Evolutionary conservation across 192 early-diverging fungal genomes (phyloP).

Genomic region (Gonapodya sp.): DNA sequence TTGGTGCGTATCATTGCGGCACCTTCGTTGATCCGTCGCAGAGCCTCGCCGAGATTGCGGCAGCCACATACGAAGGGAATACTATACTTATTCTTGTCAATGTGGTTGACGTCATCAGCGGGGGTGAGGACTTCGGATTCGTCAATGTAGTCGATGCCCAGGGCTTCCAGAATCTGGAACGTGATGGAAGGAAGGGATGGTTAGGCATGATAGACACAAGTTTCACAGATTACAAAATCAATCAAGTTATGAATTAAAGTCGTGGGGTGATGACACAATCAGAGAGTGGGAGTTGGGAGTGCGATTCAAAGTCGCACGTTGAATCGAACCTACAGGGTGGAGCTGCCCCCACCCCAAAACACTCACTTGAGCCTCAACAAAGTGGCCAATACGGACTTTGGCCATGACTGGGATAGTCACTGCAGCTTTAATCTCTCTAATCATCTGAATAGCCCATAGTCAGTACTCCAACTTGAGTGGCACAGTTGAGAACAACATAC

Average conservation of each 20-base stretch:
- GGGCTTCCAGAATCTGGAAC: constrained; percentile 69
- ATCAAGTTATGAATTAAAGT: too few species aligned
- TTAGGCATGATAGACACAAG: not conserved
- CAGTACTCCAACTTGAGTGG: too few species aligned
- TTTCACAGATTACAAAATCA: too few species aligned
- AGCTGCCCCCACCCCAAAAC: too few species aligned
- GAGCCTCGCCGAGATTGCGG: constrained; percentile 94
- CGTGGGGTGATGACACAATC: not conserved
- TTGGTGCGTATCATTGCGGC: constrained; percentile 98
- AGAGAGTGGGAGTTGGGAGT: too few species aligned
- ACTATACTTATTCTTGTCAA: constrained; percentile 87
- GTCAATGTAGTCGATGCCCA: constrained; percentile 94
- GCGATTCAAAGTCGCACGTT: too few species aligned
- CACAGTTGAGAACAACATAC: too few species aligned
- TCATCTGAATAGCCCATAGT: too few species aligned
- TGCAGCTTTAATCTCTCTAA: constrained; percentile 88
- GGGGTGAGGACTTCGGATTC: constrained; percentile 93
- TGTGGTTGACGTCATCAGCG: constrained; percentile 93
- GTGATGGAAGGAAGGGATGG: constrained; percentile 11
- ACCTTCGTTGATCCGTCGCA: constrained; percentile 92
- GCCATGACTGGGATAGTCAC: constrained; percentile 99
- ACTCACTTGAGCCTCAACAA: constrained; percentile 85
- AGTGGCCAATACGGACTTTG: constrained; percentile 96
- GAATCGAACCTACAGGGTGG: too few species aligned
- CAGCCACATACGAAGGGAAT: constrained; percentile 94